Evolutionary conservation across 306 rosid species (phyloP), one percentile per base, ranked within the genome.

Genomic region (Senna siamea): DNA sequence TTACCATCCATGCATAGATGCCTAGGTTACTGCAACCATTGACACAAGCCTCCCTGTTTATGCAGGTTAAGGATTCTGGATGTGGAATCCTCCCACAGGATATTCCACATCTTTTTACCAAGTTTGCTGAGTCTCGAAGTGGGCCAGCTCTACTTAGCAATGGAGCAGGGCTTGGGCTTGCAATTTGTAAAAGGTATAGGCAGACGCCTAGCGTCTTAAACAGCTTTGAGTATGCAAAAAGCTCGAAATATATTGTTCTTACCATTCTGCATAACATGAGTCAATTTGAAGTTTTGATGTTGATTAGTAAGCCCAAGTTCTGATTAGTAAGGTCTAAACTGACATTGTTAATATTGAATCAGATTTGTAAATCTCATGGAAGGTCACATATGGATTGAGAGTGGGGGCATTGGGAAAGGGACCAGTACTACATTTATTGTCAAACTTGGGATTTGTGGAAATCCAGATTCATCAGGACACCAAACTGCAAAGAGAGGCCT

Each of bases 341-440:
- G n/a, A 9, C 48, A 17, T 12, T 18, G n/a, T 41, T 53, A 34
- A 70, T 77, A 70, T 70, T 79, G 75, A 67, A 63, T 80, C 83
- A 94, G 99, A 85, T 92, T 92, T 74, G 85, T 88, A 52, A 89
- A 87, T 79, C 91, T 90, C 69, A 94, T 94, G 98, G 98, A 88
- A 73, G 97, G 99, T 60, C 87, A 87, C 78, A 83, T 94, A 34
- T 89, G 99, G 99, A 80, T 92, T 7, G 95, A 91, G 78, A 94
- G 98, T 13, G 95, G 88, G 71, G 99, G 99, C 41, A 70, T 62
- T 26, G 89, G 84, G 23, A 94, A 82, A 82, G 99, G 99, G 70
- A 83, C 83, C 73, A 86, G 82, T 2, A 82, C 82, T 9, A 78
- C 87, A 77, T 86, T 94, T 56, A 78, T 92, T 1, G 85, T 89